Percentiles rank a stretch among this genome's conserved stretches.
phyloP scores from a whole-genome alignment of 2,329 filamentous ascomycete species.

The Chaetothyriales sp. region DNA sequence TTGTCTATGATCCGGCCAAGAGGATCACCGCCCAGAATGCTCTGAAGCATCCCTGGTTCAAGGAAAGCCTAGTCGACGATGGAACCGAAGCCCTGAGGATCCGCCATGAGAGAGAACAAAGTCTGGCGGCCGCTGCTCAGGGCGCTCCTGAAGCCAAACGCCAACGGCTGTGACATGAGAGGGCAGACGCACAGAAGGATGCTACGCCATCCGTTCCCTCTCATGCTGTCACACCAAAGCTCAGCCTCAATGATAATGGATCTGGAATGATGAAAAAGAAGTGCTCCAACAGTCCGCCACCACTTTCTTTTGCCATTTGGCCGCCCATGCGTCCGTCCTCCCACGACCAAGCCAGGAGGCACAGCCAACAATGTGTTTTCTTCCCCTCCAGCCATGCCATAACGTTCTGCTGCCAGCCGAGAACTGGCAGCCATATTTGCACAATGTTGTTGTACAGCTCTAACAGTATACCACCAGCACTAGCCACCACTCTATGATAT shows the following conservation, averaged over 20 bases:
- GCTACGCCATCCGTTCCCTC: neutral
- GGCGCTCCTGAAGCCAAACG: conserved; percentile 12
- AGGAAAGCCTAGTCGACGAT: conserved; percentile 48
- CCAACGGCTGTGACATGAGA: conserved; percentile 8
- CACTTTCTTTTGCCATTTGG: neutral
- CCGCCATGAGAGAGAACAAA: conserved; percentile 21
- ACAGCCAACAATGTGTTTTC: neutral
- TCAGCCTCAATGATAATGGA: neutral
- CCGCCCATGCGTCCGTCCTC: too few species aligned
- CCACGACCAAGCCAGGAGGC: neutral
- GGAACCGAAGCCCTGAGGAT: conserved; percentile 50
- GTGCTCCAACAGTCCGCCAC: neutral
- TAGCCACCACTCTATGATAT: neutral
- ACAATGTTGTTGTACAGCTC: neutral
- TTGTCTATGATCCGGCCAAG: conserved; percentile 51
- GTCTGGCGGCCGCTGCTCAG: conserved; percentile 1
- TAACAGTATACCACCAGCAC: neutral
- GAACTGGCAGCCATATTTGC: neutral
- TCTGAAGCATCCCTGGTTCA: conserved; percentile 52
- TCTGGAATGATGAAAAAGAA: neutral
- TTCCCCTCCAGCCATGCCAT: neutral
- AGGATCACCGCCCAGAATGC: conserved; percentile 51
- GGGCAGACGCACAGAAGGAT: neutral
- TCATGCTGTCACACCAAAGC: neutral
- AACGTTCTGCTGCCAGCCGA: neutral